A percentile compares a stretch with the other conserved stretches of the same genome.
Evolutionary conservation across 1,284 basidiomycete species (phyloP).

Genomic region (Ceraceosorus guamensis): DNA sequence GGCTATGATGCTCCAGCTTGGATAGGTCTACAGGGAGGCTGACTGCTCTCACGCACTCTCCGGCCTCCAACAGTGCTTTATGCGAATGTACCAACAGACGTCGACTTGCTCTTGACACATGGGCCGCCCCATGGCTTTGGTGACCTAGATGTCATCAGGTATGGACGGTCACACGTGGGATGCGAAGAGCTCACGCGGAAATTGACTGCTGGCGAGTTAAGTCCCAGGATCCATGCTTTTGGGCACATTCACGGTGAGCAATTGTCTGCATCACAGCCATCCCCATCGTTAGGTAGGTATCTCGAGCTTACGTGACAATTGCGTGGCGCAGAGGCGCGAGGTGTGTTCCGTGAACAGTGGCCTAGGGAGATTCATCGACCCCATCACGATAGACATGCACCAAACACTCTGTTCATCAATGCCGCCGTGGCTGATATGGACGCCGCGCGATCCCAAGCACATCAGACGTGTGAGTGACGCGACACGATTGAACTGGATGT

Average conservation of each 20-base stretch:
- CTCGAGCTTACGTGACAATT: not conserved
- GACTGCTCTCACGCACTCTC: not conserved
- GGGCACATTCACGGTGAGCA: constrained; percentile 26
- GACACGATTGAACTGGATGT: too few relatives aligned
- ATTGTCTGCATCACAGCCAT: not conserved
- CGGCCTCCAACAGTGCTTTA: constrained; percentile 5
- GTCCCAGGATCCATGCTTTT: constrained; percentile 19
- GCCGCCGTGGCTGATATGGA: constrained; percentile 28
- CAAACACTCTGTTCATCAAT: constrained; percentile 19
- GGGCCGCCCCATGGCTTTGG: constrained; percentile 15
- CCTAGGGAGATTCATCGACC: not conserved
- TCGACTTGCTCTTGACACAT: constrained; percentile 28
- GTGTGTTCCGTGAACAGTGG: constrained; percentile 10
- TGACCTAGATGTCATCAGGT: constrained; percentile 14
- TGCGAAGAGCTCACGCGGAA: constrained; percentile 22
- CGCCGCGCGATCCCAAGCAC: not conserved
- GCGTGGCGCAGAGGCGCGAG: constrained; percentile 12
- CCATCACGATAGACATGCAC: too few relatives aligned
- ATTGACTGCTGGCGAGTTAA: constrained; percentile 10
- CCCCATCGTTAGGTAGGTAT: not conserved
- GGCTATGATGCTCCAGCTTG: too few relatives aligned
- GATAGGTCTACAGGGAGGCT: not conserved
- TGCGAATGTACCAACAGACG: constrained; percentile 9
- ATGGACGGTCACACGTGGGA: constrained; percentile 17
- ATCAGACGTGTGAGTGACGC: too few relatives aligned